Evolutionary conservation across 495 filamentous ascomycete genomes (phyloP).

Genomic region (Penicillium ucsense): DNA sequence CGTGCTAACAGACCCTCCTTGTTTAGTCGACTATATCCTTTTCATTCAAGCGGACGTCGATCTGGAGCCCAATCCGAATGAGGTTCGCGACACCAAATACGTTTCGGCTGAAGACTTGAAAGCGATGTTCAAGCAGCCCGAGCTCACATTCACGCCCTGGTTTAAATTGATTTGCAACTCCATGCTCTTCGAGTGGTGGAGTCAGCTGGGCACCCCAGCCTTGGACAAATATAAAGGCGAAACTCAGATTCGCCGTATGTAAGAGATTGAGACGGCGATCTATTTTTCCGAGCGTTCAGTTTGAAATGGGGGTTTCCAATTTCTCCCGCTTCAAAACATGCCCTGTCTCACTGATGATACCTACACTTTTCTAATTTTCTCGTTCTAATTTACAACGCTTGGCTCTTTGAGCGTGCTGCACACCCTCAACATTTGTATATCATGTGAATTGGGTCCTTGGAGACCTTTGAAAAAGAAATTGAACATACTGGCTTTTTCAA

Average conservation of each 20-base stretch:
- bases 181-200: constrained; percentile 99
- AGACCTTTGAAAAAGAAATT: background rate
- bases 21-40: constrained; percentile 91
- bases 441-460: background rate
- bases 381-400: background rate
- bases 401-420: too few species aligned
- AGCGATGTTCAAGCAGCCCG: constrained; percentile 70
- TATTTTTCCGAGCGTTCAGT: background rate
- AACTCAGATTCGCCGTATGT: constrained; percentile 83
- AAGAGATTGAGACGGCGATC: background rate
- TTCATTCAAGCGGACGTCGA: constrained; percentile 94
- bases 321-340: too few species aligned
- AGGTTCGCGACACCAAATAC: constrained; percentile 74
- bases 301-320: too few species aligned
- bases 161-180: constrained; percentile 98
- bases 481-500: background rate
- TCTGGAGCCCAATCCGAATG: constrained; percentile 70
- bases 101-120: constrained; percentile 77
- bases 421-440: too few species aligned
- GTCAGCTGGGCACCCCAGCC: constrained; percentile 61
- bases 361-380: background rate
- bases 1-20: background rate
- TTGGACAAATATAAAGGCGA: constrained; percentile 82
- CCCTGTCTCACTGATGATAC: constrained; percentile 1
- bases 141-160: constrained; percentile 89